Percentiles rank a stretch among this genome's conserved stretches.
Conservation (phyloP, 1,284 basidiomycete species). For the Papiliotrema laurentii region DNA sequence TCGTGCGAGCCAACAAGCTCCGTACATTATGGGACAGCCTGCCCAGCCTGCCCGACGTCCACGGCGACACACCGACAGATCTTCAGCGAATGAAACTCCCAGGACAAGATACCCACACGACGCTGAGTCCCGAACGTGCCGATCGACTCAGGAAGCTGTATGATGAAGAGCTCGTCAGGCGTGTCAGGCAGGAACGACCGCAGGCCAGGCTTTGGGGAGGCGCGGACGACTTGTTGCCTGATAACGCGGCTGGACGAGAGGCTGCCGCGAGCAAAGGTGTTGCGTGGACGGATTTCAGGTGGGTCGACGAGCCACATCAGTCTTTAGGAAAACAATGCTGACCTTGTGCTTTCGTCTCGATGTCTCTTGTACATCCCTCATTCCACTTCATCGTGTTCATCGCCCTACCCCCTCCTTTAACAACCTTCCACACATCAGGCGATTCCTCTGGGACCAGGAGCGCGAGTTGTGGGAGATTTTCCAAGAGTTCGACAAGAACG, state of each 20-base stretch:
- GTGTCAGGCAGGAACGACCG: conserved; percentile 50
- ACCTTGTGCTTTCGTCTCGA: neutral
- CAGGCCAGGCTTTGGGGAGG: conserved; percentile 50
- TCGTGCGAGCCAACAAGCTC: conserved; percentile 37
- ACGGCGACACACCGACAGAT: conserved; percentile 25
- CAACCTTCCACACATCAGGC: conserved; percentile 7
- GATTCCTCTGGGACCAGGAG: conserved; percentile 43
- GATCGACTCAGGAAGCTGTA: conserved; percentile 66
- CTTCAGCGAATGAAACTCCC: conserved; percentile 42
- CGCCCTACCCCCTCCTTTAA: neutral
- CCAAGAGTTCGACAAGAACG: conserved; percentile 79
- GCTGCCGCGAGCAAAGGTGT: conserved; percentile 46
- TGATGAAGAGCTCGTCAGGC: conserved; percentile 67
- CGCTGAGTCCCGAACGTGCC: conserved; percentile 63
- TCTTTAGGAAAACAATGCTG: neutral
- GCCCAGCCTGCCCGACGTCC: conserved; percentile 19
- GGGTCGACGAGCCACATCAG: conserved; percentile 11
- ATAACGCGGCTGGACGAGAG: neutral
- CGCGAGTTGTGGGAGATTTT: conserved; percentile 83
- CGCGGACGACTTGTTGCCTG: conserved; percentile 49
- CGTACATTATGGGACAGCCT: conserved; percentile 44
- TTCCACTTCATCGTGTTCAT: neutral
- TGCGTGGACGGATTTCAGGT: conserved; percentile 71
- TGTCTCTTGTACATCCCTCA: neutral
- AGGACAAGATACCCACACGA: conserved; percentile 44